Conservation (phyloP, 768 basidiomycete genomes). For the Dentipellis sp. region DNA sequence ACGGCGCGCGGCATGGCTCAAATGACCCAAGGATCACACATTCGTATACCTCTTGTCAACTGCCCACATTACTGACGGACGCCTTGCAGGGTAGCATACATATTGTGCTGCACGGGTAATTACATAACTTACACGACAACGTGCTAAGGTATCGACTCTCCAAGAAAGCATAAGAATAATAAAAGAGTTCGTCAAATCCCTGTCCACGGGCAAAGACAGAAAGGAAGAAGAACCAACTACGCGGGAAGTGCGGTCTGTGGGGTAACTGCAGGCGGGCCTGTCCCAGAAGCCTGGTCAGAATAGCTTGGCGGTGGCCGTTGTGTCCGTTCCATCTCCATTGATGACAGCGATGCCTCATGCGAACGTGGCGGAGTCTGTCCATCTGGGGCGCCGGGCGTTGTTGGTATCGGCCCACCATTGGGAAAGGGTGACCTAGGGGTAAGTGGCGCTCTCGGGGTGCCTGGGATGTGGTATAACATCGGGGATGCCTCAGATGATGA, state of each 20-base stretch:
- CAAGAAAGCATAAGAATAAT: not conserved
- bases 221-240: not conserved
- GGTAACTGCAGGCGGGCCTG: not conserved
- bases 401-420: not conserved
- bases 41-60: no score
- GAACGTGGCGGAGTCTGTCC: not conserved
- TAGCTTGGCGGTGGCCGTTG: not conserved
- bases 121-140: not conserved
- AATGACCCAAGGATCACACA: no score
- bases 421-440: not conserved
- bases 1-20: no score
- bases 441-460: not conserved
- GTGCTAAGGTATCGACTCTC: not conserved
- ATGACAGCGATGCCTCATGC: not conserved
- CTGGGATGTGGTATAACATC: not conserved
- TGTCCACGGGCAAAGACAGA: not conserved
- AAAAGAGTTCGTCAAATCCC: not conserved
- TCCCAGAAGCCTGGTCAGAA: not conserved
- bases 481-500: no score
- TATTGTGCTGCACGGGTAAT: no score
- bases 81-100: no score
- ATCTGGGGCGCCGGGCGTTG: not conserved
- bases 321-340: not conserved
- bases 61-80: no score
- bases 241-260: not conserved